A percentile compares a stretch with the other conserved stretches of the same genome.
Conservation (phyloP, 73 alveolate species). For the Diophrys sp. region DNA sequence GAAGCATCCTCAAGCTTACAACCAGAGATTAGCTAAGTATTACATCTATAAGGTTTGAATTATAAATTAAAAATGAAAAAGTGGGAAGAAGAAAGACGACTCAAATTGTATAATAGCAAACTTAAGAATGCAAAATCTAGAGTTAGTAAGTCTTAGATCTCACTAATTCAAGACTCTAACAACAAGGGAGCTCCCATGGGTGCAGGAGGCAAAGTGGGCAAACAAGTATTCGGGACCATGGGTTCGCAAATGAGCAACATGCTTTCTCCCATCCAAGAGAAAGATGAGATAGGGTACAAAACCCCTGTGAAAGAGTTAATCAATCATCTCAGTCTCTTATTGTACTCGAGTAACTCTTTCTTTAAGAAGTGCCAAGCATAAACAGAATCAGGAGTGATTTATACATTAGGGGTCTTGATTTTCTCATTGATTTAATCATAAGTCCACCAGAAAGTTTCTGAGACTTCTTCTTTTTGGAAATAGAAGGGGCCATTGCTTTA, state of each 20-base stretch:
- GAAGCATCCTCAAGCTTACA: too few species aligned
- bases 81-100: conserved; percentile 14
- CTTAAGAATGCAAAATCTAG: conserved; percentile 3
- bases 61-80: conserved; percentile 12
- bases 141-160: neutral
- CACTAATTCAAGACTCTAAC: too few species aligned
- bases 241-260: neutral
- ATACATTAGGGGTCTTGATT: too few species aligned
- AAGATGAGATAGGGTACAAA: neutral
- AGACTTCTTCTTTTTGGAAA: neutral
- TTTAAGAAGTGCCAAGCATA: too few species aligned
- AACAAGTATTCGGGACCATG: neutral
- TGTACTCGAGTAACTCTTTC: too few species aligned
- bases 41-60: neutral
- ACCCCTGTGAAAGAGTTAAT: neutral
- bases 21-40: too few species aligned
- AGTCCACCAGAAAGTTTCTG: neutral
- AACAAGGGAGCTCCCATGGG: neutral
- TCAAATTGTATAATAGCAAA: conserved; percentile 2
- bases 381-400: too few species aligned
- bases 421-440: neutral
- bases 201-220: neutral
- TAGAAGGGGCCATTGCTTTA: neutral
- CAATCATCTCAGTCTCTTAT: too few species aligned
- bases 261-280: neutral